Evolutionary conservation across 345 rosid species (phyloP).

Genomic region (Ceriops decandra): DNA sequence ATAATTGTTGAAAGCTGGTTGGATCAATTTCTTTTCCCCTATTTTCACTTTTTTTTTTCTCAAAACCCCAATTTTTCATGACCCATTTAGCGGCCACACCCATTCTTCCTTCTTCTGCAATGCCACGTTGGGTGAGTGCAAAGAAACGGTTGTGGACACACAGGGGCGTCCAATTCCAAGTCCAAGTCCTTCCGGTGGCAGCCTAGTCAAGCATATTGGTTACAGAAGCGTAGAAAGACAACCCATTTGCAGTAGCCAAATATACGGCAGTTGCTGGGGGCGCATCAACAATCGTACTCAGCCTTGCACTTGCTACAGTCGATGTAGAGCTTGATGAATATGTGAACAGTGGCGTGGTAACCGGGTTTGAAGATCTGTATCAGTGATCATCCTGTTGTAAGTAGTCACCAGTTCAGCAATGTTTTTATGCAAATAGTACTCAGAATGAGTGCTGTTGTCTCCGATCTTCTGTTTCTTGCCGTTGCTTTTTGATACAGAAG

Average conservation of each 20-base stretch:
- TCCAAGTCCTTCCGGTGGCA: not conserved
- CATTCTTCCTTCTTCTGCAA: not conserved
- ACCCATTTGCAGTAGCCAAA: not conserved
- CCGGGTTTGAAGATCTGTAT: no score
- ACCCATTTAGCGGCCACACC: not conserved
- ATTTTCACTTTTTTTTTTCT: no score
- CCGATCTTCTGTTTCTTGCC: no score
- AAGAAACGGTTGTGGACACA: not conserved
- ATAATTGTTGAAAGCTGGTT: no score
- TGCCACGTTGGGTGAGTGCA: not conserved
- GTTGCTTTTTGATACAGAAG: no score
- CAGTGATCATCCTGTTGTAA: no score
- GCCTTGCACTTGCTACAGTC: conserved; percentile 4
- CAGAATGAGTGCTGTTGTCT: no score
- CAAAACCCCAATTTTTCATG: no score
- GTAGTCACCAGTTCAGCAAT: no score
- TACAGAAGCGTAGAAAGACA: not conserved
- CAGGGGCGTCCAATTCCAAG: not conserved
- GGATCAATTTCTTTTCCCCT: no score
- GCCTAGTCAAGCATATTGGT: not conserved
- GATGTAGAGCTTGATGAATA: not conserved
- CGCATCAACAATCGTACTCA: not conserved
- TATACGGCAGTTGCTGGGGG: not conserved
- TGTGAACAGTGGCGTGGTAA: not conserved
- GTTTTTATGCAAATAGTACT: no score